A percentile compares a stretch with the other conserved stretches of the same genome.
These are phyloP conservation scores for Mycena crocata DNA, from an alignment of 768 basidiomycete species.

Conservation along the genomic window DNA sequence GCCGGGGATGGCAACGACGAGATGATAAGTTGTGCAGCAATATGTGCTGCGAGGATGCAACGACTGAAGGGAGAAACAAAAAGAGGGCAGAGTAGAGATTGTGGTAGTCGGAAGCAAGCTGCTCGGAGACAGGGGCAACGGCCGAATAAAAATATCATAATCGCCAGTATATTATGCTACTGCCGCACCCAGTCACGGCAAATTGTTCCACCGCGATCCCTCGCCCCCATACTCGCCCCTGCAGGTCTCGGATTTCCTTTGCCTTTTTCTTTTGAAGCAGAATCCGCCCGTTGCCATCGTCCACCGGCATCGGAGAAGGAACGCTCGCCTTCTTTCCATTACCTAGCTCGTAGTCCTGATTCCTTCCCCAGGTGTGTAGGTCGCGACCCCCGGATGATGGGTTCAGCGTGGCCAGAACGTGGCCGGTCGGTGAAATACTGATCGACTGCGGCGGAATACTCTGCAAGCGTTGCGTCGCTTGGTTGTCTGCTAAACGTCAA, in stretches of 20 bases:
- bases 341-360: conserved; percentile 80
- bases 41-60: conserved; percentile 12
- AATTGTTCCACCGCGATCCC: conserved; percentile 73
- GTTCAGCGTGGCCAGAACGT: conserved; percentile 80
- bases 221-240: conserved; percentile 69
- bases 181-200: conserved; percentile 70
- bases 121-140: conserved; percentile 12
- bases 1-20: conserved; percentile 22
- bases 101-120: conserved; percentile 22
- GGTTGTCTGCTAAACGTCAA: conserved; percentile 65
- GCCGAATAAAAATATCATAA: neutral
- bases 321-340: conserved; percentile 75
- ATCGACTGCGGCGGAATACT: conserved; percentile 73
- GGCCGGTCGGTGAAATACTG: conserved; percentile 79
- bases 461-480: conserved; percentile 65
- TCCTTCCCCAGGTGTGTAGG: conserved; percentile 79
- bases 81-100: conserved; percentile 23
- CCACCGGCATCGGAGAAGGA: conserved; percentile 64
- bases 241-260: conserved; percentile 66
- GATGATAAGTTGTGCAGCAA: conserved; percentile 9
- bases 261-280: conserved; percentile 66
- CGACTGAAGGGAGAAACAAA: conserved; percentile 24
- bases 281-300: conserved; percentile 63
- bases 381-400: conserved; percentile 72
- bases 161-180: conserved; percentile 76